These are phyloP conservation scores for Aethionema arabicum DNA, from an alignment of 345 rosid species.

Conservation along the genomic window DNA sequence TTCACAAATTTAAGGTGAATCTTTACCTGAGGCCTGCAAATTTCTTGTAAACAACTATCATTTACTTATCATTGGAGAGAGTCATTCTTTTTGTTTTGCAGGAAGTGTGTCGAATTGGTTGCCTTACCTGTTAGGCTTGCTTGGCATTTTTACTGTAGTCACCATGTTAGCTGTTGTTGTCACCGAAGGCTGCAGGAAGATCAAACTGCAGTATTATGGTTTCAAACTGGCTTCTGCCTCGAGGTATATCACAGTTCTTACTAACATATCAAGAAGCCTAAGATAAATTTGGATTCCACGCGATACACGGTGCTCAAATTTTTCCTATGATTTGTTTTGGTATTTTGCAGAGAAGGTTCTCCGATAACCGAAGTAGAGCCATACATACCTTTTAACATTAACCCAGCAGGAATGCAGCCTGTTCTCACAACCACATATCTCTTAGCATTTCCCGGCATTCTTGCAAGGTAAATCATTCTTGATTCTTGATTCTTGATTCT, in stretches of 20 bases:
- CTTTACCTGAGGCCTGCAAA: slow-evolving; percentile 15
- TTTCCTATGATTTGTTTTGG: slow-evolving; percentile 26
- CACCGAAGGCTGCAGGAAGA: slow-evolving; percentile 96
- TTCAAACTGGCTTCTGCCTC: slow-evolving; percentile 90
- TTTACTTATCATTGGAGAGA: not conserved
- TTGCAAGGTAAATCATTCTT: slow-evolving; percentile 63
- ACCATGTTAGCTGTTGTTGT: slow-evolving; percentile 96
- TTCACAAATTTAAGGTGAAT: slow-evolving; percentile 4
- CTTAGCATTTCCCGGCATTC: slow-evolving; percentile 84
- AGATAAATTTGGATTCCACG: not conserved
- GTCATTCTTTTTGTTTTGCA: slow-evolving; percentile 36
- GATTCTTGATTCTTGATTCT: slow-evolving; percentile 16
- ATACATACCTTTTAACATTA: slow-evolving; percentile 88
- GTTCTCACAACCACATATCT: slow-evolving; percentile 87
- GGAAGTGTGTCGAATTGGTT: slow-evolving; percentile 70
- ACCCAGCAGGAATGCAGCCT: slow-evolving; percentile 99
- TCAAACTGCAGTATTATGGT: slow-evolving; percentile 91
- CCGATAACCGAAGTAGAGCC: slow-evolving; percentile 94
- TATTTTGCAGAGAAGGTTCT: slow-evolving; percentile 70
- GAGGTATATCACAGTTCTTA: slow-evolving; percentile 31
- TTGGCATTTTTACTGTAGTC: slow-evolving; percentile 71
- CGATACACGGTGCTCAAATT: slow-evolving; percentile 8
- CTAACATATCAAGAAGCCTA: not conserved
- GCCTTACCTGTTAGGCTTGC: slow-evolving; percentile 66
- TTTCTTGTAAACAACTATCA: not conserved